Evolutionary conservation across 495 filamentous ascomycete species (phyloP).

Genomic region (Hypoxylon perforatum): DNA sequence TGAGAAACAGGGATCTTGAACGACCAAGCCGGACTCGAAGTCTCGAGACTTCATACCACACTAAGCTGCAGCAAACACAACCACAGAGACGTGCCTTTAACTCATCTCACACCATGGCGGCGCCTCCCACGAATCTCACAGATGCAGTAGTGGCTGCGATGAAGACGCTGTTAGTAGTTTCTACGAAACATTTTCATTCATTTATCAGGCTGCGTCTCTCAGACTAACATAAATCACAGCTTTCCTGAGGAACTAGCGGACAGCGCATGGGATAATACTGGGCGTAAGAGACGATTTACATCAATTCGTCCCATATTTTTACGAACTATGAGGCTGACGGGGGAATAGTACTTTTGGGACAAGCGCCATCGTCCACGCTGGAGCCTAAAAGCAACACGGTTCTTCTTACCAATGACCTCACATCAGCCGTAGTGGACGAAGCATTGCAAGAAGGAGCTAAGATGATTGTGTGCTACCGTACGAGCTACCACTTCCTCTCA

Average conservation of each 20-base stretch:
- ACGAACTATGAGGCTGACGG: conserved; percentile 12
- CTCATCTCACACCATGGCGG: conserved; percentile 31
- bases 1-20: neutral
- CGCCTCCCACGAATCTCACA: conserved; percentile 67
- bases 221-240: conserved; percentile 54
- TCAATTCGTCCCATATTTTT: neutral
- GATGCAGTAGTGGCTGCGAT: conserved; percentile 82
- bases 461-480: conserved; percentile 90
- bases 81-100: conserved; percentile 16
- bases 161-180: conserved; percentile 75
- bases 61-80: neutral
- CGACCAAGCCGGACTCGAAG: neutral
- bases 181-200: neutral
- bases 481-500: conserved; percentile 36
- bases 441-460: conserved; percentile 81
- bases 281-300: conserved; percentile 66
- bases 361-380: conserved; percentile 33
- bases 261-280: conserved; percentile 93
- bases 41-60: neutral
- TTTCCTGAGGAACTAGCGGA: conserved; percentile 92
- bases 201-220: conserved; percentile 9
- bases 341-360: conserved; percentile 42
- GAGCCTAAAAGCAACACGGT: conserved; percentile 52
- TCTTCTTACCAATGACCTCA: conserved; percentile 92
- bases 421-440: conserved; percentile 88